Percentiles rank a stretch among this genome's conserved stretches.
These are phyloP conservation scores for Piromyces sp. DNA, from an alignment of 192 early-diverging fungal genomes.

Conservation along the genomic window DNA sequence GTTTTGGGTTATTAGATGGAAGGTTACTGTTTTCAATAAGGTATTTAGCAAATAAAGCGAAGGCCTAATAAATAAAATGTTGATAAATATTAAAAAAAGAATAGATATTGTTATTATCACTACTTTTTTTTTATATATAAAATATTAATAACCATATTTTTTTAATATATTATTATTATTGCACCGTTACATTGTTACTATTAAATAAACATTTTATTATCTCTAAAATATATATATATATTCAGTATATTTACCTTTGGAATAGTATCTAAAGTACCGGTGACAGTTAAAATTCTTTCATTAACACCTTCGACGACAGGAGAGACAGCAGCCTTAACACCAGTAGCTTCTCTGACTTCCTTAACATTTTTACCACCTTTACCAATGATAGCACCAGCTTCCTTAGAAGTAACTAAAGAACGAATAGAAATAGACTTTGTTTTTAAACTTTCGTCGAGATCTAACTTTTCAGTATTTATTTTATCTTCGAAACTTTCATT, in stretches of 20 bases:
- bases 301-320: conserved; percentile 72
- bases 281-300: conserved; percentile 47
- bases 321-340: conserved; percentile 82
- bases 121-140: no score
- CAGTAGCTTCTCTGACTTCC: conserved; percentile 64
- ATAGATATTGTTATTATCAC: no score
- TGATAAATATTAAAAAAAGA: no score
- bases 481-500: not conserved
- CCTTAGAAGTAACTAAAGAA: not conserved
- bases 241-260: not conserved
- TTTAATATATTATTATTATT: no score
- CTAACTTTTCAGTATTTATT: not conserved
- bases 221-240: no score
- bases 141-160: no score
- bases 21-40: not conserved
- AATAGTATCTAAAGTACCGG: conserved; percentile 18
- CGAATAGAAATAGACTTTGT: not conserved
- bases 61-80: not conserved
- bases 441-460: not conserved
- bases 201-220: no score
- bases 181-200: no score
- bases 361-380: conserved; percentile 10
- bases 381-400: not conserved
- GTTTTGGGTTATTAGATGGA: not conserved
- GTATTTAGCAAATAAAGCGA: not conserved